Percentiles rank a stretch among this genome's conserved stretches.
These are phyloP conservation scores for Ambrosia trifida DNA, from an alignment of 129 eudicot genomes.

Conservation along the genomic window DNA sequence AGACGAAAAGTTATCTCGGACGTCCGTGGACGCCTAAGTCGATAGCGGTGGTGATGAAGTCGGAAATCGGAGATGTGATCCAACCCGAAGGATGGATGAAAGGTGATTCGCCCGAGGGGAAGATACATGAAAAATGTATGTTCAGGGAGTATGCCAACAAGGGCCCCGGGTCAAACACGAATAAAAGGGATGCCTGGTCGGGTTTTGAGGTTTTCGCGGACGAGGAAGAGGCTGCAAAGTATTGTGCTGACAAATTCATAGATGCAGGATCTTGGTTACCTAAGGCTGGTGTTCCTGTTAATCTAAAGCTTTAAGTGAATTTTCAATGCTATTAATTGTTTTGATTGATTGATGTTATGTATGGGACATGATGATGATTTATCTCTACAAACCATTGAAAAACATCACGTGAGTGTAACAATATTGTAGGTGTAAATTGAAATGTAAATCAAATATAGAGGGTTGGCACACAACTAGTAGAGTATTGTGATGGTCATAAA, in stretches of 20 bases:
- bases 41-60: constrained; percentile 37
- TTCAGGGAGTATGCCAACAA: constrained; percentile 43
- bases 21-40: constrained; percentile 46
- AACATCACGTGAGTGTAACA: constrained; percentile 1
- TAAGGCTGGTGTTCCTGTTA: constrained; percentile 28
- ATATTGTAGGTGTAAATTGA: background rate
- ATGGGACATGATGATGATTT: background rate
- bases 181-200: constrained; percentile 31
- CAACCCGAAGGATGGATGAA: constrained; percentile 46
- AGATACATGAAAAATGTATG: constrained; percentile 33
- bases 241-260: constrained; percentile 27
- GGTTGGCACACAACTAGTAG: too few relatives aligned
- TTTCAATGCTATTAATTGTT: constrained; percentile 13
- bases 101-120: constrained; percentile 20
- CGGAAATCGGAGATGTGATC: constrained; percentile 44
- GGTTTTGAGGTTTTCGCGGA: constrained; percentile 17
- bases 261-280: constrained; percentile 39
- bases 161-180: constrained; percentile 45
- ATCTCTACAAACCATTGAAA: background rate
- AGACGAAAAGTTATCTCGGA: constrained; percentile 43
- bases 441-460: background rate
- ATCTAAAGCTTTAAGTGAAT: constrained; percentile 11
- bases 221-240: constrained; percentile 28
- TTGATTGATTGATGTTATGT: constrained; percentile 3
- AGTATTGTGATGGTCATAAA: too few relatives aligned